Evolutionary conservation across 2,329 filamentous ascomycete genomes (phyloP).

Genomic region (Fusarium xylarioides): DNA sequence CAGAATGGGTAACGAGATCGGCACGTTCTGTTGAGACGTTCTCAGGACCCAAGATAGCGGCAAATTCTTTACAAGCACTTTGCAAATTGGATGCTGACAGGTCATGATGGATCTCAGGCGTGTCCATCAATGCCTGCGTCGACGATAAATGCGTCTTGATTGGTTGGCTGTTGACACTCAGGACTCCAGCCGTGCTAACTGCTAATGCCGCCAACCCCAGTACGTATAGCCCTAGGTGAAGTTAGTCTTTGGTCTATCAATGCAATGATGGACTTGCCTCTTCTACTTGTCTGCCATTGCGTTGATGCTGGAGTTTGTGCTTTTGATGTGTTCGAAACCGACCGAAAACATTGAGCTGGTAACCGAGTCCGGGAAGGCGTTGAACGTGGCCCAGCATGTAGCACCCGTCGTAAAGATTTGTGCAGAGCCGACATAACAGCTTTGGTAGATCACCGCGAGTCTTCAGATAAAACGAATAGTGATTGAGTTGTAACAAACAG

Average conservation of each 20-base stretch:
- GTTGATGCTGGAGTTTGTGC: accelerated
- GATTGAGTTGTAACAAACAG: background rate
- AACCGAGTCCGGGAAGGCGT: accelerated
- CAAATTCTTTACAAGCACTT: constrained; percentile 3
- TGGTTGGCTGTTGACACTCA: accelerated
- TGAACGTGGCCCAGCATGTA: accelerated
- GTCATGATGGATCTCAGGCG: background rate
- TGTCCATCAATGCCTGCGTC: background rate
- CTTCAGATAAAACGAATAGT: accelerated
- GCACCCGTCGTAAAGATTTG: accelerated
- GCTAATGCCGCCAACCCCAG: background rate
- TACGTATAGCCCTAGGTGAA: background rate
- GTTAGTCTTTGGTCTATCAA: accelerated
- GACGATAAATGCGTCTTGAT: background rate
- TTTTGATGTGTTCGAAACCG: background rate
- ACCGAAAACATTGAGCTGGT: accelerated
- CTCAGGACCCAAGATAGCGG: background rate
- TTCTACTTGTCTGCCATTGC: too few relatives aligned
- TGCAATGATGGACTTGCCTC: background rate
- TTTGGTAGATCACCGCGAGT: background rate
- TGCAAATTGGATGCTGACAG: background rate
- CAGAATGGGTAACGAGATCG: constrained; percentile 13
- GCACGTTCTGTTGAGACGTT: constrained; percentile 1
- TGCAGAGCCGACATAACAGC: background rate
- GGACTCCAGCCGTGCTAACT: background rate